Conservation (phyloP, 768 basidiomycete genomes). For the Podaxis rugospora region DNA sequence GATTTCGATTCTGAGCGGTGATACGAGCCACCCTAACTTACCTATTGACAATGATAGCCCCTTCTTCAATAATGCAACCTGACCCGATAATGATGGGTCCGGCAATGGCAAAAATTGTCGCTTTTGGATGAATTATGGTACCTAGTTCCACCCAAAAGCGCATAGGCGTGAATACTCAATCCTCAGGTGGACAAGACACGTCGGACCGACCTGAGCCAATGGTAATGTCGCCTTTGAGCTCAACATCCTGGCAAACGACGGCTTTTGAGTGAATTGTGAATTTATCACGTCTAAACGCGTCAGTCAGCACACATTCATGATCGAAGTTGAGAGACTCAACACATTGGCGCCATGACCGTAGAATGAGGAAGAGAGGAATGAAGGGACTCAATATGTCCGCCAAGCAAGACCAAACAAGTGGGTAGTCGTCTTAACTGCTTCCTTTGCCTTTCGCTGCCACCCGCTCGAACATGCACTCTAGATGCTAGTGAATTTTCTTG, state of each 20-base stretch:
- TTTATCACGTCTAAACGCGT: constrained; percentile 65
- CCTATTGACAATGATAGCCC: constrained; percentile 87
- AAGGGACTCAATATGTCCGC: background rate
- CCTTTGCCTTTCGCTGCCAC: too few species aligned
- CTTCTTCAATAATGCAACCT: constrained; percentile 90
- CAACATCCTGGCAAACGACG: constrained; percentile 89
- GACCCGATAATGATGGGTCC: constrained; percentile 89
- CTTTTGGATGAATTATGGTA: constrained; percentile 90
- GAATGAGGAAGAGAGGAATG: background rate
- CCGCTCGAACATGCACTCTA: too few species aligned
- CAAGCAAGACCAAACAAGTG: background rate
- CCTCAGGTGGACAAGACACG: background rate
- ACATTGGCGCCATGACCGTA: constrained; percentile 32
- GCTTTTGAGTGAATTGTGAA: constrained; percentile 89
- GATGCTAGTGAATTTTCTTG: too few species aligned
- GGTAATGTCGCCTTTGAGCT: constrained; percentile 91
- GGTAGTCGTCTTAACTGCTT: background rate
- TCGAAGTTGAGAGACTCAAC: constrained; percentile 17
- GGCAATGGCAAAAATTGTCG: constrained; percentile 86
- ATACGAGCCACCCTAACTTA: constrained; percentile 20
- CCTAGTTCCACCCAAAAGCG: constrained; percentile 33
- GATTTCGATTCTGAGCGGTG: background rate
- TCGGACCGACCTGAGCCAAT: constrained; percentile 66
- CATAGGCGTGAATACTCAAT: background rate
- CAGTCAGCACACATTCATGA: background rate